These are phyloP conservation scores for Monosporascus sp. DNA, from an alignment of 2,329 filamentous ascomycete genomes.

Conservation along the genomic window DNA sequence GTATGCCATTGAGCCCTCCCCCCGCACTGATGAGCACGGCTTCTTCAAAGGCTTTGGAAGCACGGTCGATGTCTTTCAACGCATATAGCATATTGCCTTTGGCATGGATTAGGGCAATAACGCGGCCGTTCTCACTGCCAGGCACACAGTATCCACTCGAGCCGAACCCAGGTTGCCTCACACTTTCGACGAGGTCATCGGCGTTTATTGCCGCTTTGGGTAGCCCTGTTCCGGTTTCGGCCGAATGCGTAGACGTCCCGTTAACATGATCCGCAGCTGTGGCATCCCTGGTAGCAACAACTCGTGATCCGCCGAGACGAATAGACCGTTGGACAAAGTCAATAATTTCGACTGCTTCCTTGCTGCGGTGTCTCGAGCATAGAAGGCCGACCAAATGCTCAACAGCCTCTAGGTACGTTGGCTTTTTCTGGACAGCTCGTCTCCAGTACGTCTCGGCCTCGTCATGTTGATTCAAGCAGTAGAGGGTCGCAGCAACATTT, in stretches of 20 bases:
- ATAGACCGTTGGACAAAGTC: constrained; percentile 75
- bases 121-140: constrained; percentile 83
- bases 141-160: constrained; percentile 82
- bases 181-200: constrained; percentile 8
- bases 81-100: constrained; percentile 99
- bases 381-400: constrained; percentile 89
- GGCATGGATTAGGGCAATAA: constrained; percentile 89
- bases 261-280: not conserved
- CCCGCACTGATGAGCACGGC: constrained; percentile 86
- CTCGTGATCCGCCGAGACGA: constrained; percentile 37
- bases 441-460: constrained; percentile 87
- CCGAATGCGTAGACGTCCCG: not conserved
- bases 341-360: constrained; percentile 84
- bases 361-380: constrained; percentile 73
- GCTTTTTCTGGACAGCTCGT: constrained; percentile 74
- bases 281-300: not conserved
- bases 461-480: constrained; percentile 74
- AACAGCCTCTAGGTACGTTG: constrained; percentile 88
- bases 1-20: constrained; percentile 63
- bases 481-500: constrained; percentile 83
- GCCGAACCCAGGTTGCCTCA: constrained; percentile 49
- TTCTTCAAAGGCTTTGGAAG: constrained; percentile 89
- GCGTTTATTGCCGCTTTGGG: constrained; percentile 8
- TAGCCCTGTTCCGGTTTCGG: not conserved
- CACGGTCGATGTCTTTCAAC: constrained; percentile 72